Conservation (phyloP, 1,139 yeast genomes). For the Nakaseomyces bracarensis region DNA sequence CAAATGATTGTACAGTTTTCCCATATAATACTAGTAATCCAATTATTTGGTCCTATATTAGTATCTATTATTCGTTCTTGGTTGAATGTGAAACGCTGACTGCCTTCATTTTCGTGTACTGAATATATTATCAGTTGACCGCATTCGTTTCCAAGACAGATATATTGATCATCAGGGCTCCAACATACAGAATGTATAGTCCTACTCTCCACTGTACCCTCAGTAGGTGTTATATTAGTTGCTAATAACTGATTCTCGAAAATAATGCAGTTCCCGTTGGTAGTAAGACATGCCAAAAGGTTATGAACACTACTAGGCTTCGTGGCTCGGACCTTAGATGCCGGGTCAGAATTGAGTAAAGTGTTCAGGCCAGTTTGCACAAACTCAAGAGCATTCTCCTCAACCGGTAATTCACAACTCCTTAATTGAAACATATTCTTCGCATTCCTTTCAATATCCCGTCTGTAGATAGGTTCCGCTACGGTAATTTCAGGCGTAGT, state of each 20-base stretch:
- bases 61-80: neutral
- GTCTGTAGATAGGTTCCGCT: constrained; percentile 23
- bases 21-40: constrained; percentile 25
- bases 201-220: constrained; percentile 14
- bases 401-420: constrained; percentile 12
- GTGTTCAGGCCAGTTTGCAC: constrained; percentile 19
- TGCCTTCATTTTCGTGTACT: neutral
- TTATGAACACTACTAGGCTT: constrained; percentile 19
- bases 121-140: constrained; percentile 14
- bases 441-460: constrained; percentile 16
- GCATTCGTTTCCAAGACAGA: constrained; percentile 27
- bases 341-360: constrained; percentile 27
- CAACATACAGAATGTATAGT: constrained; percentile 27
- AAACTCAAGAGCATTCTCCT: constrained; percentile 26
- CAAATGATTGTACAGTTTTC: constrained; percentile 8
- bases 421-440: constrained; percentile 24
- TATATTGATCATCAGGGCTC: constrained; percentile 19
- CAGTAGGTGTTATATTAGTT: constrained; percentile 20
- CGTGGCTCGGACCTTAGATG: constrained; percentile 18
- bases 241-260: constrained; percentile 13
- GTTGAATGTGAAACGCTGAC: neutral
- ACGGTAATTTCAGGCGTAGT: constrained; percentile 26
- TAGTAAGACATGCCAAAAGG: constrained; percentile 26
- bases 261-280: constrained; percentile 24
- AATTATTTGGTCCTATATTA: constrained; percentile 7